Evolutionary conservation across 495 filamentous ascomycete genomes (phyloP).

Genomic region (Staphylotrichum tortipilum): DNA sequence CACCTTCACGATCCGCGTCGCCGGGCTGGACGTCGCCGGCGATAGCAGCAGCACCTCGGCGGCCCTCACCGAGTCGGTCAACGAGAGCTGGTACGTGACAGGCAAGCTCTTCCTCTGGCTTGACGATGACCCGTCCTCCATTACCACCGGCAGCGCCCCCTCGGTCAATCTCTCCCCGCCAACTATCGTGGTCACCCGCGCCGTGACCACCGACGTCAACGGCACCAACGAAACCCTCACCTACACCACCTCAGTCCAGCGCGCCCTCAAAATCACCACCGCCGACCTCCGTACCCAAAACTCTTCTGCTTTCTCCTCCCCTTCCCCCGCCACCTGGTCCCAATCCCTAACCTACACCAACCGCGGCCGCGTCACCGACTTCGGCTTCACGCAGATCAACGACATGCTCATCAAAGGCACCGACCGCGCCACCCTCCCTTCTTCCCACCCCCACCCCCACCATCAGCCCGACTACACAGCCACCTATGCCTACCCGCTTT

Average conservation of each 20-base stretch:
- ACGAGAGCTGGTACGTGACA: conserved; percentile 69
- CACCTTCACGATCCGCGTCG: conserved; percentile 62
- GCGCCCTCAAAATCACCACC: conserved; percentile 48
- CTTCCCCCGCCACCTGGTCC: conserved; percentile 45
- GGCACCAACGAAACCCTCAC: conserved; percentile 53
- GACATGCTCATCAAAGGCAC: conserved; percentile 52
- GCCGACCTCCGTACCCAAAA: conserved; percentile 36
- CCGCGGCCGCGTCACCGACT: conserved; percentile 46
- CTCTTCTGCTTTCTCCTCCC: conserved; percentile 18
- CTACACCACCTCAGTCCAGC: conserved; percentile 50
- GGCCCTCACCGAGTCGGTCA: conserved; percentile 51
- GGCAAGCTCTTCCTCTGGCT: conserved; percentile 76
- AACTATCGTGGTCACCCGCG: conserved; percentile 27
- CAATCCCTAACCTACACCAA: conserved; percentile 56
- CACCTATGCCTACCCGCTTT: conserved; percentile 56
- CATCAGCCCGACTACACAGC: conserved; percentile 21
- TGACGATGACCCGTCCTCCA: conserved; percentile 35
- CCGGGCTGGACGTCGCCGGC: conserved; percentile 46
- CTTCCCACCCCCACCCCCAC: neutral
- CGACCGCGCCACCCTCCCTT: conserved; percentile 35
- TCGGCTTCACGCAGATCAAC: conserved; percentile 55
- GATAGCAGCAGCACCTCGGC: conserved; percentile 31
- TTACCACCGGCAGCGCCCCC: conserved; percentile 42
- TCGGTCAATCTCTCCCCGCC: conserved; percentile 21
- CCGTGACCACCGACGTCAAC: conserved; percentile 34